Percentiles rank a stretch among this genome's conserved stretches.
Conservation (phyloP, 768 basidiomycete species). For the Pulveroboletus sp. region DNA sequence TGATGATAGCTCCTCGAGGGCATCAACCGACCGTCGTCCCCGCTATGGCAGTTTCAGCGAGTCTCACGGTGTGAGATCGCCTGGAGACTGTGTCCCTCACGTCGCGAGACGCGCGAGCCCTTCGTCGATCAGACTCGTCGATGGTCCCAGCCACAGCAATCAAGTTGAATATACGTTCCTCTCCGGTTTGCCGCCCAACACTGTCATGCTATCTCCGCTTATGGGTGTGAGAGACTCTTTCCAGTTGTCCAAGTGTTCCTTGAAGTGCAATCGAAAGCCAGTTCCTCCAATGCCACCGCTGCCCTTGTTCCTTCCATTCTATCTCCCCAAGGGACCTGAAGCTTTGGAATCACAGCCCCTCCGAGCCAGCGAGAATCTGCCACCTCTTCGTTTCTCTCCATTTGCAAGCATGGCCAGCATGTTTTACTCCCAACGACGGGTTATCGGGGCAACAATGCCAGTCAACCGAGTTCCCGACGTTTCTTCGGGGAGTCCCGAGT, state of each 20-base stretch:
- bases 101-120: slow-evolving; percentile 11
- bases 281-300: slow-evolving; percentile 19
- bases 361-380: slow-evolving; percentile 5
- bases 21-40: background rate
- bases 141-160: slow-evolving; percentile 6
- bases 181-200: slow-evolving; percentile 19
- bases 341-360: background rate
- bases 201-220: slow-evolving; percentile 17
- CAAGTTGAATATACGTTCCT: slow-evolving; percentile 23
- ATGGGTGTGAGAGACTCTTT: slow-evolving; percentile 26
- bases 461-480: too few species aligned
- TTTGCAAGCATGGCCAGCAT: slow-evolving; percentile 5
- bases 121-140: slow-evolving; percentile 26
- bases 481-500: too few species aligned
- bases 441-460: too few species aligned
- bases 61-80: background rate
- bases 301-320: slow-evolving; percentile 14
- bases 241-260: slow-evolving; percentile 20
- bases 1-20: background rate
- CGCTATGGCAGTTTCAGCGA: slow-evolving; percentile 9
- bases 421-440: slow-evolving; percentile 2
- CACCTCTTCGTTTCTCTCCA: slow-evolving; percentile 20
- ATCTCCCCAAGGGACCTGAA: background rate
- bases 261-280: slow-evolving; percentile 14
- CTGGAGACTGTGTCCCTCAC: background rate